These are phyloP conservation scores for Hemileccinum impolitum DNA, from an alignment of 768 basidiomycete genomes.

Conservation along the genomic window DNA sequence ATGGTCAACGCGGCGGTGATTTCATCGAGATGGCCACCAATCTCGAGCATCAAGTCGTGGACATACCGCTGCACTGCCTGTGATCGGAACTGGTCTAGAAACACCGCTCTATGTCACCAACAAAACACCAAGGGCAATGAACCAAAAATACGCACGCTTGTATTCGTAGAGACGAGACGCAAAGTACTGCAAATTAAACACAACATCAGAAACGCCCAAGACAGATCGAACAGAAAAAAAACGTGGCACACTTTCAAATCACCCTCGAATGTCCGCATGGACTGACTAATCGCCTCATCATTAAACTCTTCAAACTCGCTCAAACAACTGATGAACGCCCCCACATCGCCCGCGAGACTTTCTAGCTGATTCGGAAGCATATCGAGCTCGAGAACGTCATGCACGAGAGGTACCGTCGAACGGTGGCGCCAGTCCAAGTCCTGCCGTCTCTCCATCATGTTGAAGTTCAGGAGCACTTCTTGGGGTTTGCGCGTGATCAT, in stretches of 20 bases:
- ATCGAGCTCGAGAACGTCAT: slow-evolving; percentile 42
- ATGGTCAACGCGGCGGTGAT: slow-evolving; percentile 43
- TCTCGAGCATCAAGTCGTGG: slow-evolving; percentile 45
- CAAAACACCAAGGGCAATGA: not conserved
- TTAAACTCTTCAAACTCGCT: slow-evolving; percentile 56
- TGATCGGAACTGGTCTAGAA: slow-evolving; percentile 45
- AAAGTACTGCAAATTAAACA: slow-evolving; percentile 40
- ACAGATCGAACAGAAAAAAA: not conserved
- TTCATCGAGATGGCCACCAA: slow-evolving; percentile 49
- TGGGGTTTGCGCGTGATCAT: slow-evolving; percentile 37
- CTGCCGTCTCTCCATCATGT: slow-evolving; percentile 28
- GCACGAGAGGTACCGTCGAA: slow-evolving; percentile 34
- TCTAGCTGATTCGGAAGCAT: slow-evolving; percentile 45
- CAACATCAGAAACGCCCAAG: too few relatives aligned
- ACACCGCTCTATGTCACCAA: not conserved
- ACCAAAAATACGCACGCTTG: slow-evolving; percentile 30
- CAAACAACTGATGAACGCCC: slow-evolving; percentile 44
- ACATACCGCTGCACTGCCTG: slow-evolving; percentile 51
- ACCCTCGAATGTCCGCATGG: slow-evolving; percentile 43
- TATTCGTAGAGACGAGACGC: slow-evolving; percentile 45
- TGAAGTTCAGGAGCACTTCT: slow-evolving; percentile 33
- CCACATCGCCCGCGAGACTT: slow-evolving; percentile 44
- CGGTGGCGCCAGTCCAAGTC: slow-evolving; percentile 30
- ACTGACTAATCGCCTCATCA: slow-evolving; percentile 47
- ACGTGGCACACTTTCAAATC: slow-evolving; percentile 40